Evolutionary conservation across 2,329 filamentous ascomycete genomes (phyloP), one percentile per base, ranked within the genome.

Genomic region (Aspergillus hiratsukae): DNA sequence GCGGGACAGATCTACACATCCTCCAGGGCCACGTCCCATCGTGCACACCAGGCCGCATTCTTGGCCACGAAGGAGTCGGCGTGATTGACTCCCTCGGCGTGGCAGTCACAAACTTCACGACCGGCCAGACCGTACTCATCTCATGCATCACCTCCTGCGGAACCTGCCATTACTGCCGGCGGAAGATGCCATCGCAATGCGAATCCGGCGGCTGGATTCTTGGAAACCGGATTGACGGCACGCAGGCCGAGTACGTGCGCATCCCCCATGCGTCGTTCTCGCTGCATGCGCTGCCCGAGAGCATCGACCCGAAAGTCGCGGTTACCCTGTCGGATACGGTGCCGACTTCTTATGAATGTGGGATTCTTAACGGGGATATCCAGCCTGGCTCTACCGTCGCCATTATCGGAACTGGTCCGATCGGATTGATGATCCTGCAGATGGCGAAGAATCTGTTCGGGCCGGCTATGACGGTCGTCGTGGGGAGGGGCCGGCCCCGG

Each of bases 21-120:
- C 66, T 75, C 41, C 77, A 79, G 53, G 81, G 81, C 21, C 72
- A 83, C 61, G 80, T 84, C 0, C 74, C 80, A 0, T 78, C 76
- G 1, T 77, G 74, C 53, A 61, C 69, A 2, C 68, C 74, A 0
- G 80, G 81, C 10, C 72, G 72, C 0, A 75, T 81, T 4, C 69
- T 83, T 0, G 81, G 81, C 50, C 81, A 83, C 58, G 81, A 83
- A 63, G 81, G 80, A 43, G 77, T 83, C 1, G 81, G 81, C 2
- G 63, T 79, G 0, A 69, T 83, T 23, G 74, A 80, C 11, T 69
- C 75, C 10, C 64, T 75, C 0, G 82, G 82, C 3, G 49, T 68
- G 0, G 74, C 74, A 0, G 79, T 84, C 7, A 70, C 65, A 19
- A 72, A 72, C 48, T 78, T 82, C 65, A 75, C 75, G 49, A 71